Evolutionary conservation across 108 stramenopile genomes (phyloP), one percentile per base, ranked within the genome.

Genomic region (Fistulifera pelliculosa): DNA sequence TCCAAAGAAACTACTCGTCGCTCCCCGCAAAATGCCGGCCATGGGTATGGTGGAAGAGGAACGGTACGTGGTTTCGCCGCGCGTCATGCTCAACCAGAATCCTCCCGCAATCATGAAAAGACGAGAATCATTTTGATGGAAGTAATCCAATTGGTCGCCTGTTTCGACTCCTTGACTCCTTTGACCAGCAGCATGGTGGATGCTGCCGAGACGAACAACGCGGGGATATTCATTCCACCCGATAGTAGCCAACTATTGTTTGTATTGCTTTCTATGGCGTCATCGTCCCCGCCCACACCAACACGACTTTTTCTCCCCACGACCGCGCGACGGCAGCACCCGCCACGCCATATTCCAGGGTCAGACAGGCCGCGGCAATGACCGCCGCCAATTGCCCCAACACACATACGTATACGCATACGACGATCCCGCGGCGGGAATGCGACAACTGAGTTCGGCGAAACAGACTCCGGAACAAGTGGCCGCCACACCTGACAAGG

Each of bases 301-400:
- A 69, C 18, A 85, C 52, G 19, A 92, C 69, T 65, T 94, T 96
- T 52, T 94, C 90, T 10, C 95, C 95, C 95, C 95, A 96, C 39
- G 68, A 81, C 41, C 88, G 64, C 0, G 95, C 93, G 0, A 96
- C 90, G 0, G 95, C 95, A 17, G 87, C 77, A 12, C 81, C 87
- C 16, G 79, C 68, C 3, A 92, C 51, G 21, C 73, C 70, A 69
- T 87, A 96, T 65, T 94, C 93, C 17, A 96, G 52, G 7, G 88
- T 82, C 57, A 92, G 56, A 71, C 90, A 90, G 0, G 74, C 64
- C 5, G 76, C 92, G 2, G 87, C 81, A 7, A 94, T 1, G 12
- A 85, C 74, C 18, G 95, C 95, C 13, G 80, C 73, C 27, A 92
- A 61, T 63, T 96, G 92, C 3, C 94, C 94, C 65, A 56, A 6